phyloP scores from a whole-genome alignment of 2,329 filamentous ascomycete species.

The Periconia sp. region DNA sequence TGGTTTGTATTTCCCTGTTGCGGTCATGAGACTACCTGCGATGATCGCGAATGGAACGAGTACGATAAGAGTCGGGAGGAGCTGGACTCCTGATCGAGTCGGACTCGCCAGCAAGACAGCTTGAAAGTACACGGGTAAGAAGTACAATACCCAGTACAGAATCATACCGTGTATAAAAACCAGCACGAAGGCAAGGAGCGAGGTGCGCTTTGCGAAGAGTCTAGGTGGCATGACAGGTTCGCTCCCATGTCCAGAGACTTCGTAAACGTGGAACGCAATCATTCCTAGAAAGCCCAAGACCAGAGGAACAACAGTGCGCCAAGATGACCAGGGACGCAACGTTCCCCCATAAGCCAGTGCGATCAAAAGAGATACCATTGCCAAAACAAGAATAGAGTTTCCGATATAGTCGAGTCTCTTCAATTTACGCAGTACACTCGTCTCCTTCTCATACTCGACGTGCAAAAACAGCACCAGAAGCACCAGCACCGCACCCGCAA shows the following conservation, averaged over 20 bases:
- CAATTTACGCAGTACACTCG: not conserved
- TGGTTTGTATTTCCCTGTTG: conserved; percentile 14
- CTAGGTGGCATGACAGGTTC: conserved; percentile 5
- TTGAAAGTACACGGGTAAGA: conserved; percentile 7
- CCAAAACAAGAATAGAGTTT: conserved; percentile 43
- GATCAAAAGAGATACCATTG: conserved; percentile 41
- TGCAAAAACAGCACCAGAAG: conserved; percentile 29
- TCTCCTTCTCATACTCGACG: conserved; percentile 29
- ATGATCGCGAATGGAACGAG: conserved; percentile 3
- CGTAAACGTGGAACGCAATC: conserved; percentile 37
- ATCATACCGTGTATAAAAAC: conserved; percentile 2
- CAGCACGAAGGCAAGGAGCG: conserved; percentile 1
- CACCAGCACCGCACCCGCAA: conserved; percentile 17
- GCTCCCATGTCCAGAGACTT: conserved; percentile 24
- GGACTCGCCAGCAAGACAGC: conserved; percentile 20
- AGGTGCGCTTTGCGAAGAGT: conserved; percentile 11
- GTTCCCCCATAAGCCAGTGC: conserved; percentile 48
- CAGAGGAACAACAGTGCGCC: conserved; percentile 45
- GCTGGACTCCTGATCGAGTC: conserved; percentile 31
- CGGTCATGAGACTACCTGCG: not conserved
- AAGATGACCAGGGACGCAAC: conserved; percentile 38
- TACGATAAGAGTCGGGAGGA: conserved; percentile 28
- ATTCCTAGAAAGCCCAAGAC: conserved; percentile 46
- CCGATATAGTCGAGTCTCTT: conserved; percentile 43
- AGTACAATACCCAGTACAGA: conserved; percentile 8